Conservation (phyloP, 306 rosid species). For the Cicer bijugum region DNA sequence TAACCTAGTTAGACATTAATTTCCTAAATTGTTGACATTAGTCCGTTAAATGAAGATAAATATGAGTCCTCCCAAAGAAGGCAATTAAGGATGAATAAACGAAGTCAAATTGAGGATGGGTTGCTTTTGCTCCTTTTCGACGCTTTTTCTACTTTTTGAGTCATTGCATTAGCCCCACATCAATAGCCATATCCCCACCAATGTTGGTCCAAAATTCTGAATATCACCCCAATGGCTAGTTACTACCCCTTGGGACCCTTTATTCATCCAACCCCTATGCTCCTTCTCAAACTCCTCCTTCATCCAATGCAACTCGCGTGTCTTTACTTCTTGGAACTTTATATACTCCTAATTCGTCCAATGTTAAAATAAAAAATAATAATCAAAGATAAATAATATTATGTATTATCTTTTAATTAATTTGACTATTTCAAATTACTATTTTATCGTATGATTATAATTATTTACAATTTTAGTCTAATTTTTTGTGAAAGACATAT, state of each 20-base stretch:
- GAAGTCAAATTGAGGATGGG: slow-evolving; percentile 37
- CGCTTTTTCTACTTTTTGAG: slow-evolving; percentile 39
- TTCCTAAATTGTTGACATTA: slow-evolving; percentile 26
- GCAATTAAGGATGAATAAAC: background rate
- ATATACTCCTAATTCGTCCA: background rate
- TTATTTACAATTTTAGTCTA: no score
- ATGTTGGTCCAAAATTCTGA: slow-evolving; percentile 50
- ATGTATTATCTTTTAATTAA: no score
- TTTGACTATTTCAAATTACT: no score
- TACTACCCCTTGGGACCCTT: slow-evolving; percentile 35
- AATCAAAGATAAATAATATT: no score
- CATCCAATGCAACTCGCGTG: slow-evolving; percentile 38
- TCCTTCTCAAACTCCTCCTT: background rate
- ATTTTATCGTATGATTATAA: no score
- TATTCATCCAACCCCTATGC: slow-evolving; percentile 22
- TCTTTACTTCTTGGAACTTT: background rate
- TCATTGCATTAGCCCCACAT: slow-evolving; percentile 24
- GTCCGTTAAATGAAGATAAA: slow-evolving; percentile 15
- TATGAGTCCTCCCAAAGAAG: slow-evolving; percentile 5
- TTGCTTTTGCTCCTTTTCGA: slow-evolving; percentile 43
- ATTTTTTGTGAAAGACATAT: no score
- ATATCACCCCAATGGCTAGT: slow-evolving; percentile 47
- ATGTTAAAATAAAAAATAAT: no score
- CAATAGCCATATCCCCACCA: slow-evolving; percentile 35
- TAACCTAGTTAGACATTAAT: slow-evolving; percentile 8